Conservation (phyloP, 192 early-diverging fungal genomes). For the Backusella luteola region DNA sequence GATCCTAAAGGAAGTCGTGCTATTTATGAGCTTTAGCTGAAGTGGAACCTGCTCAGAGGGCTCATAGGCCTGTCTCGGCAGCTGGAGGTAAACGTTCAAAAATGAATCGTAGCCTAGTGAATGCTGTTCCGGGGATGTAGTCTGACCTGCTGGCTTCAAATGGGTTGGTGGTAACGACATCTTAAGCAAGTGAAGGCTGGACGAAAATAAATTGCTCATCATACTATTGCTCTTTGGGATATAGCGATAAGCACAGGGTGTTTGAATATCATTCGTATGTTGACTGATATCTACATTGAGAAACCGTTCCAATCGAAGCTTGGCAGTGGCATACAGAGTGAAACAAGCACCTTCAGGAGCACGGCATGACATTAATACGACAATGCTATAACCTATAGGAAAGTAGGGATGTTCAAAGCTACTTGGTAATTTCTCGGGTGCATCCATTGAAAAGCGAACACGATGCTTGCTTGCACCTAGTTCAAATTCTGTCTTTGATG, state of each 20-base stretch:
- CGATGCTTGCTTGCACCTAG: neutral
- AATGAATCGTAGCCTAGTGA: neutral
- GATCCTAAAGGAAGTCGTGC: neutral
- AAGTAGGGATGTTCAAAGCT: conserved; percentile 4
- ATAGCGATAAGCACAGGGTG: neutral
- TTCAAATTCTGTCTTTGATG: neutral
- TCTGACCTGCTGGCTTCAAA: neutral
- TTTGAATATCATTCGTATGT: neutral
- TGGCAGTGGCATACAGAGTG: neutral
- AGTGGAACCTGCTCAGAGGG: neutral
- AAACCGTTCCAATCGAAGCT: conserved; percentile 2
- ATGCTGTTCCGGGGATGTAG: neutral
- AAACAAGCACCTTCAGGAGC: neutral
- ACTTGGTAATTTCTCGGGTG: neutral
- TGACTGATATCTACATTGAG: neutral
- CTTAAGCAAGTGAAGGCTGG: neutral
- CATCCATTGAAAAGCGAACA: conserved; percentile 2
- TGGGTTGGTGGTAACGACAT: neutral
- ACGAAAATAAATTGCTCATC: neutral
- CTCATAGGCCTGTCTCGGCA: neutral
- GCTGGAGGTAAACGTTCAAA: neutral
- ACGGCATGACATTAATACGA: neutral
- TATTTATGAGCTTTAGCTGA: neutral
- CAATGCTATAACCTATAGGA: neutral
- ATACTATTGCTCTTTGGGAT: neutral